Base-by-base conservation (phyloP, 306 rosid species). In the Trifolium fragiferum region DNA sequence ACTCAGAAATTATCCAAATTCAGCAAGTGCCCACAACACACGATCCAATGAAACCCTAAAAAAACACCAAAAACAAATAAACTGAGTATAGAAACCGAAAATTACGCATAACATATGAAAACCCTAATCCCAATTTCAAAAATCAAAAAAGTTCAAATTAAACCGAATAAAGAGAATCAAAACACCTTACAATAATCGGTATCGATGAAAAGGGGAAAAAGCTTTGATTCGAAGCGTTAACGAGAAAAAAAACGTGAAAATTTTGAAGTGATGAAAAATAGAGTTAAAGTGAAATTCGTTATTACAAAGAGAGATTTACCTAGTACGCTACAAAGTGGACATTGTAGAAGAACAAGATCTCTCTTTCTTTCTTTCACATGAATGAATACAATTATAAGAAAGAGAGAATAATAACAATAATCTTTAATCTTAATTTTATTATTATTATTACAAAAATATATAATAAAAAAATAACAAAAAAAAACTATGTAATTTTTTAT, bases 21-120 rank as follows among this genome's bases (percentile, higher is more conserved):
- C 59, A 43, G 83, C 70, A 73, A 76, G 38, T 55, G 8, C 21
- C 75, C 73, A 18, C 61, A 64, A 80, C 60, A 41, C 57, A 65
- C 54, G 82, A 80, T 76, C 80, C 82, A 83, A 76, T 11, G 47
- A 80, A 83, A 80, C 80, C 87, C 87, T 80, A 79, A 53, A 71
- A 63, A 74, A 75, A 68, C 63, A 62, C 77, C 40, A 68, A 33
- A 37, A 37, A 35, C 1, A 37, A 37, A 1, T 1, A 37, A 37
- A 2, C 40, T 37, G 38, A 37, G 40, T 37, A 37, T 7, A 37
- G 40, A 37, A 37, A 37, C 20, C 66, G 40, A 30, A 16, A 71
- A 74, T 63, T 5, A 64, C 66, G 66, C 51, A 60, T 16, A 23
- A 54, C 13, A 49, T 59, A 25, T 46, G 66, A 64, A 82, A 82